phyloP scores from a whole-genome alignment of 208 protist species.

The Acanthamoeba sp. region DNA sequence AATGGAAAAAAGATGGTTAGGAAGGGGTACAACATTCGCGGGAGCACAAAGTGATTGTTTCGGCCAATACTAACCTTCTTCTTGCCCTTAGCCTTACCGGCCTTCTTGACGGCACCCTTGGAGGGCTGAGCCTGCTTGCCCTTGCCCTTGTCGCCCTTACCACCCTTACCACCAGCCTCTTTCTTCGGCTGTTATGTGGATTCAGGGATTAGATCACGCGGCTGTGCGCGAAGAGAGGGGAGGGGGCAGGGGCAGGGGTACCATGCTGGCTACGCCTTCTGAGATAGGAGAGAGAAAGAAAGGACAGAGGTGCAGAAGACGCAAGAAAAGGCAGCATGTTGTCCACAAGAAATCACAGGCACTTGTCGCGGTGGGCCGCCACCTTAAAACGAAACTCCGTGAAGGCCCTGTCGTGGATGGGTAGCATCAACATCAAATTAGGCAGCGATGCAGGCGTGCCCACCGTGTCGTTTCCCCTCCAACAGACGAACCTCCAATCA shows the following conservation, averaged over 20 bases:
- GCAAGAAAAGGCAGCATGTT: background rate
- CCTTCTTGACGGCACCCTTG: constrained; percentile 79
- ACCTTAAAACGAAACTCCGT: background rate
- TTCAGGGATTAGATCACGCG: background rate
- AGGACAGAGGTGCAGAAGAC: background rate
- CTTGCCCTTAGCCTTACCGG: constrained; percentile 74
- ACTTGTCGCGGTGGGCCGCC: background rate
- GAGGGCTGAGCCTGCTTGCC: constrained; percentile 81
- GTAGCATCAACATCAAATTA: too few species aligned
- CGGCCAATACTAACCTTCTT: constrained; percentile 59
- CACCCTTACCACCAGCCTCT: constrained; percentile 40
- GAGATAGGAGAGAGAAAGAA: constrained; percentile 67
- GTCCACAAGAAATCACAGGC: background rate
- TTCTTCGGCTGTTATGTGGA: constrained; percentile 39
- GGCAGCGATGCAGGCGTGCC: too few species aligned
- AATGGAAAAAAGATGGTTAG: background rate
- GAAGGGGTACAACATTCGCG: background rate
- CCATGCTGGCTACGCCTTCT: constrained; percentile 15
- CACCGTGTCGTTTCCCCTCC: too few species aligned
- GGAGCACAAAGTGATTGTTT: background rate
- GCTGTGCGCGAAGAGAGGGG: background rate
- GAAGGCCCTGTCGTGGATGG: too few species aligned
- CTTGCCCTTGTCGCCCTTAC: constrained; percentile 77
- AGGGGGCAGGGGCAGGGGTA: background rate
- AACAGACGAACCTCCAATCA: too few species aligned